These are phyloP conservation scores for Wickerhamiella brachini DNA, from an alignment of 805 yeast genomes.

Conservation along the genomic window DNA sequence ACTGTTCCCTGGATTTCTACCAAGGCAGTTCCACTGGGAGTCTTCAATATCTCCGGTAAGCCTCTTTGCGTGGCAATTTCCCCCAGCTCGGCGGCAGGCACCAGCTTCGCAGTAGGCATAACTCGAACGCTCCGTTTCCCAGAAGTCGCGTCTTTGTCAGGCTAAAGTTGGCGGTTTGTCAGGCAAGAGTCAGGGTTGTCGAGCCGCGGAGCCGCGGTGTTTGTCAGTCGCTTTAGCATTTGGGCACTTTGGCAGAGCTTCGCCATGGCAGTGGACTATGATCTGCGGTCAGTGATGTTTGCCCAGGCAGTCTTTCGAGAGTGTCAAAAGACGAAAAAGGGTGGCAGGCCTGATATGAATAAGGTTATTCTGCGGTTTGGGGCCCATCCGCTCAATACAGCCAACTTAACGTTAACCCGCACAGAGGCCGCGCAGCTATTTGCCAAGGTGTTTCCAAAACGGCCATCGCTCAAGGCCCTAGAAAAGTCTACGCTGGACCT, in stretches of 20 bases:
- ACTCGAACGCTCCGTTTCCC: too few species aligned
- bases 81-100: too few species aligned
- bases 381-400: background rate
- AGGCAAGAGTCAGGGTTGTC: too few species aligned
- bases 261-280: background rate
- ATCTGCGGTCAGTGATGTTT: background rate
- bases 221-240: too few species aligned
- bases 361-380: background rate
- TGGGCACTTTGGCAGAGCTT: too few species aligned
- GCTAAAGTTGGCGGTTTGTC: background rate
- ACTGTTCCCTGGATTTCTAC: slow-evolving; percentile 15
- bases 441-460: background rate
- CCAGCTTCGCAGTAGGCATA: slow-evolving; percentile 1
- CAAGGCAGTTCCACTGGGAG: slow-evolving; percentile 10
- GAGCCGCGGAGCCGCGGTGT: too few species aligned
- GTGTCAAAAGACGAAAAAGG: background rate
- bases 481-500: background rate
- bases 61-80: background rate
- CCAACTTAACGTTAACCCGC: background rate
- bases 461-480: background rate
- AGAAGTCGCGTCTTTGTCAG: too few species aligned
- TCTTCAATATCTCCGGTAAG: slow-evolving; percentile 8
- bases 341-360: background rate
- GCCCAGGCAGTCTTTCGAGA: background rate
- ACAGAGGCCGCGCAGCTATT: slow-evolving; percentile 1